Percentiles rank a stretch among this genome's conserved stretches.
These are phyloP conservation scores for Starmera caribaea DNA, from an alignment of 805 yeast species.

Conservation along the genomic window DNA sequence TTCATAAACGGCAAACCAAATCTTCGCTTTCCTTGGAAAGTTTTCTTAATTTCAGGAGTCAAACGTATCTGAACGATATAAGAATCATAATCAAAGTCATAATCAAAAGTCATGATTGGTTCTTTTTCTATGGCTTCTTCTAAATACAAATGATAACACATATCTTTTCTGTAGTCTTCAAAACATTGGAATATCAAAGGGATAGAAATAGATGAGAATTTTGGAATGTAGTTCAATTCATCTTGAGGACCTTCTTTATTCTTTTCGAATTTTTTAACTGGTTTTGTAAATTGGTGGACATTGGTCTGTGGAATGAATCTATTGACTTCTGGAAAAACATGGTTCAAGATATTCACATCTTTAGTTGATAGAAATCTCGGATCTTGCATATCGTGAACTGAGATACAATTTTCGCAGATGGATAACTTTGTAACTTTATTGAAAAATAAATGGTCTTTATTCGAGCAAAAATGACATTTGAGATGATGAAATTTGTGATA, in stretches of 20 bases:
- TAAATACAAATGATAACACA: slow-evolving; percentile 50
- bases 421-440: slow-evolving; percentile 10
- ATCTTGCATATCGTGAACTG: slow-evolving; percentile 9
- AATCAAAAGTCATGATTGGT: slow-evolving; percentile 35
- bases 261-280: slow-evolving; percentile 6
- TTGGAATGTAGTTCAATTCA: slow-evolving; percentile 17
- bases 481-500: slow-evolving; percentile 43
- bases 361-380: slow-evolving; percentile 31
- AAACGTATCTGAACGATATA: slow-evolving; percentile 31
- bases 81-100: slow-evolving; percentile 43
- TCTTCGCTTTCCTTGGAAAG: slow-evolving; percentile 41
- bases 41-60: slow-evolving; percentile 34
- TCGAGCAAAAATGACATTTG: slow-evolving; percentile 34
- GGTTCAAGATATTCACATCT: slow-evolving; percentile 36
- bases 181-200: slow-evolving; percentile 38
- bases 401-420: slow-evolving; percentile 37
- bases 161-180: slow-evolving; percentile 43
- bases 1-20: slow-evolving; percentile 51
- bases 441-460: slow-evolving; percentile 32
- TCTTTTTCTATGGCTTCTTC: slow-evolving; percentile 47
- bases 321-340: slow-evolving; percentile 19
- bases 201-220: slow-evolving; percentile 22
- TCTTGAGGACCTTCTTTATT: slow-evolving; percentile 11
- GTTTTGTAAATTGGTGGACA: slow-evolving; percentile 32
- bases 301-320: no score